Conservation (phyloP, 345 rosid species). For the Gossypioides kirkii region DNA sequence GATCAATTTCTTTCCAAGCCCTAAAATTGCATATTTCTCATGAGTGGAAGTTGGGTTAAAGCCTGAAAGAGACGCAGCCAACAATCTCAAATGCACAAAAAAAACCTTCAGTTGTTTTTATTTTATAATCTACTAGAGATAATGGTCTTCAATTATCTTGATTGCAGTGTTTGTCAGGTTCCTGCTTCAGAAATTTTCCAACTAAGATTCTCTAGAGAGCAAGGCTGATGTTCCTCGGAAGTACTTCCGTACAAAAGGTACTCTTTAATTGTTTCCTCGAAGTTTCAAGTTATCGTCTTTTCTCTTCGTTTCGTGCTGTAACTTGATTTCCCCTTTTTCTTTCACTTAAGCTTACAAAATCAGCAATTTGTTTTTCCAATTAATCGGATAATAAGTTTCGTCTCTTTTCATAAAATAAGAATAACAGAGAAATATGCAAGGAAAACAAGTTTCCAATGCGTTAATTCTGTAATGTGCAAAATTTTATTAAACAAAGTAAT, state of each 20-base stretch:
- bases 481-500: background rate
- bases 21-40: background rate
- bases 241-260: background rate
- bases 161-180: background rate
- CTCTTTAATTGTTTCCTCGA: background rate
- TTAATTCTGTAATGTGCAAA: background rate
- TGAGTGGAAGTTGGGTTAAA: background rate
- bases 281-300: background rate
- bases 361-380: background rate
- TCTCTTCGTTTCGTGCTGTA: background rate
- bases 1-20: background rate
- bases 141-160: background rate
- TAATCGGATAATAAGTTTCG: background rate
- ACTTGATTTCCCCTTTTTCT: background rate
- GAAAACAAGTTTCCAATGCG: background rate
- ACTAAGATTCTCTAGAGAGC: background rate
- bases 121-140: background rate
- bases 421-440: background rate
- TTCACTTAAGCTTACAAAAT: background rate
- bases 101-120: background rate
- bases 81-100: background rate
- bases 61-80: background rate
- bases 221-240: background rate
- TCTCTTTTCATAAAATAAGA: background rate
- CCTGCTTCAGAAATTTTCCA: background rate